phyloP scores from a whole-genome alignment of 495 filamentous ascomycete genomes.

The Hypoxylon trugodes region DNA sequence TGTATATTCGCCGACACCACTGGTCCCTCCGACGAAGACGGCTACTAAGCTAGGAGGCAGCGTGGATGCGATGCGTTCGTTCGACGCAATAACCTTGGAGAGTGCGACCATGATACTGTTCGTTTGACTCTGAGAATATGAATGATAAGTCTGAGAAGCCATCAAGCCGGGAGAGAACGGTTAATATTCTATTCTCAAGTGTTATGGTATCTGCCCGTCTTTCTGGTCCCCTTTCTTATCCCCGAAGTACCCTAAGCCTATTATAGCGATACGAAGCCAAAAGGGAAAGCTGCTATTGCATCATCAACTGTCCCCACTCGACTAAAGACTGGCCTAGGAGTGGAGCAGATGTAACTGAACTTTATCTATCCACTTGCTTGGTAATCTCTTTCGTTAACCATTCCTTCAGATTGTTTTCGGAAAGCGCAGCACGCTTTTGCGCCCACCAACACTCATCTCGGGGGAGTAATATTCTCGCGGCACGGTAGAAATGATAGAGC shows the following conservation, averaged over 20 bases:
- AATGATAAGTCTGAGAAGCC: not conserved
- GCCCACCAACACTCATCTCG: too few species aligned
- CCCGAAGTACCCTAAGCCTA: not conserved
- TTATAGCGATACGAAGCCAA: not conserved
- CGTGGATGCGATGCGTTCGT: conserved; percentile 39
- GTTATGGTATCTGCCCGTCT: not conserved
- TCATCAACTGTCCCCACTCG: too few species aligned
- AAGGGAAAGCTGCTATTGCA: too few species aligned
- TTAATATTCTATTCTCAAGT: not conserved
- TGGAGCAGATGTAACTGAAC: too few species aligned
- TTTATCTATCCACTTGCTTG: too few species aligned
- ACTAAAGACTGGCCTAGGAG: too few species aligned
- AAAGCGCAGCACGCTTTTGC: too few species aligned
- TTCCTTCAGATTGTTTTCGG: too few species aligned
- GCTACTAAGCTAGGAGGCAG: conserved; percentile 53
- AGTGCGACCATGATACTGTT: conserved; percentile 23
- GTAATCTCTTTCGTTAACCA: too few species aligned
- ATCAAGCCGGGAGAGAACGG: not conserved
- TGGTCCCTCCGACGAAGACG: conserved; percentile 69
- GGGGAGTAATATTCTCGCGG: too few species aligned
- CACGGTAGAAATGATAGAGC: too few species aligned
- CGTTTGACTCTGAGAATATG: not conserved
- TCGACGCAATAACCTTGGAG: conserved; percentile 38
- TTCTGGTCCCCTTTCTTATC: not conserved
- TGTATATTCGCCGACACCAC: conserved; percentile 66